A percentile compares a stretch with the other conserved stretches of the same genome.
Evolutionary conservation across 2,329 filamentous ascomycete genomes (phyloP).

Genomic region (Botryosphaeria dothidea): DNA sequence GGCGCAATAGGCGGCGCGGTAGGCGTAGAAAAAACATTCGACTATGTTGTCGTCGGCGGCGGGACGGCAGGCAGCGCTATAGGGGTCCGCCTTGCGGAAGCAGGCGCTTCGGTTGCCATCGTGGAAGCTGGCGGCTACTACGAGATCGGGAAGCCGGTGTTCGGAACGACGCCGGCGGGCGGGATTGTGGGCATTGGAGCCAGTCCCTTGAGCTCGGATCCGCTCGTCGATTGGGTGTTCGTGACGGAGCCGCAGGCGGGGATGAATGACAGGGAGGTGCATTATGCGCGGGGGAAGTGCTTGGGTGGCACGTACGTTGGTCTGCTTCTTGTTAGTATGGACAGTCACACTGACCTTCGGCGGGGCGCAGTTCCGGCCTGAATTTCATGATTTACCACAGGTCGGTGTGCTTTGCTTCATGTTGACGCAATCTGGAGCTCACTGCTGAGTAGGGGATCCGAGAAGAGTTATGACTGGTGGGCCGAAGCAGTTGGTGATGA

Average conservation of each 20-base stretch:
- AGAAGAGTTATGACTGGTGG: slow-evolving; percentile 28
- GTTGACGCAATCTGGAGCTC: not conserved
- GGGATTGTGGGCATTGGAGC: slow-evolving; percentile 28
- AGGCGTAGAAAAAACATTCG: not conserved
- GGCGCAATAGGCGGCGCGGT: not conserved
- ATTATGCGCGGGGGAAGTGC: slow-evolving; percentile 30
- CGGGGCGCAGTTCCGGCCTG: no score
- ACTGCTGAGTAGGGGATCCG: slow-evolving; percentile 18
- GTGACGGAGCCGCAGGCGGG: slow-evolving; percentile 26
- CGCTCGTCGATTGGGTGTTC: slow-evolving; percentile 32
- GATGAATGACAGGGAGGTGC: slow-evolving; percentile 20
- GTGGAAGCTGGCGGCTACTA: slow-evolving; percentile 37
- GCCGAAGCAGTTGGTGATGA: slow-evolving; percentile 32
- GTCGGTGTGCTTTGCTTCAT: slow-evolving; percentile 32
- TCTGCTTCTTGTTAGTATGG: no score
- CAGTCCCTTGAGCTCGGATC: slow-evolving; percentile 25
- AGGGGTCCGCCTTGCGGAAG: slow-evolving; percentile 26
- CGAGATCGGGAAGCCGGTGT: slow-evolving; percentile 28
- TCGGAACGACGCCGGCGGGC: slow-evolving; percentile 27
- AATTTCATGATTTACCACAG: no score
- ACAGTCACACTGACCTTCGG: no score
- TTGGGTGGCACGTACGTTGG: slow-evolving; percentile 20
- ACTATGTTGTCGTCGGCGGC: slow-evolving; percentile 22
- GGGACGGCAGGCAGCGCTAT: slow-evolving; percentile 26
- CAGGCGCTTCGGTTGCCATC: slow-evolving; percentile 28